Conservation (phyloP, 805 yeast genomes). For the Kodamaea laetipori region DNA sequence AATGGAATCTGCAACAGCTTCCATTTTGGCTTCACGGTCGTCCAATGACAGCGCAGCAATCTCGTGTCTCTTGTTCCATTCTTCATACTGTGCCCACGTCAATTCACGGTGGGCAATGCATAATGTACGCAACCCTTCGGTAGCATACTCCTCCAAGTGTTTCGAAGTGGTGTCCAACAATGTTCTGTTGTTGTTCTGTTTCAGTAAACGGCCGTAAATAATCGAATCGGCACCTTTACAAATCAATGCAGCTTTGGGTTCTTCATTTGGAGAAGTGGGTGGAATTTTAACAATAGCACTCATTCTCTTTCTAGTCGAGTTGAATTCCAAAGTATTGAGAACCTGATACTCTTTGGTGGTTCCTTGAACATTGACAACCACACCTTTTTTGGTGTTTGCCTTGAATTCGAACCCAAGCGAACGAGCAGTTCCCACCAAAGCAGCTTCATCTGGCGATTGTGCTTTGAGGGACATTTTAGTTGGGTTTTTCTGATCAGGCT, state of each 20-base stretch:
- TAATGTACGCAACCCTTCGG: constrained; percentile 80
- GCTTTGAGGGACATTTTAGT: constrained; percentile 62
- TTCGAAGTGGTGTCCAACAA: constrained; percentile 65
- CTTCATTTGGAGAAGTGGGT: constrained; percentile 16
- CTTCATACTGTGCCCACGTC: constrained; percentile 58
- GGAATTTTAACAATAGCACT: constrained; percentile 78
- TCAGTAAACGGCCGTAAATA: constrained; percentile 64
- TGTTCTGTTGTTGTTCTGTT: constrained; percentile 45
- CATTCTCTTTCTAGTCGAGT: constrained; percentile 87
- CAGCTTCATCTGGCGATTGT: constrained; percentile 87
- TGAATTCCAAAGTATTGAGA: constrained; percentile 71
- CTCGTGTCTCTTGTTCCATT: constrained; percentile 65
- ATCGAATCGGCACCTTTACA: constrained; percentile 88
- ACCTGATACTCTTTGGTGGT: constrained; percentile 69
- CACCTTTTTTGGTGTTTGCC: constrained; percentile 67
- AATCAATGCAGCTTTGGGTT: constrained; percentile 59
- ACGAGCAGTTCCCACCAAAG: constrained; percentile 79
- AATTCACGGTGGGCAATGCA: constrained; percentile 76
- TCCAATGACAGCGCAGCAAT: constrained; percentile 65
- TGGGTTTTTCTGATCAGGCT: constrained; percentile 62
- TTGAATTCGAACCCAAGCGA: constrained; percentile 71
- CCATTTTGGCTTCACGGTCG: constrained; percentile 71
- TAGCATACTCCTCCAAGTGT: constrained; percentile 76
- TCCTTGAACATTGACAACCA: constrained; percentile 70
- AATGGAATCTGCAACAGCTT: constrained; percentile 70